A percentile compares a stretch with the other conserved stretches of the same genome.
Conservation (phyloP, 2,329 filamentous ascomycete species). For the Nemania abortiva region DNA sequence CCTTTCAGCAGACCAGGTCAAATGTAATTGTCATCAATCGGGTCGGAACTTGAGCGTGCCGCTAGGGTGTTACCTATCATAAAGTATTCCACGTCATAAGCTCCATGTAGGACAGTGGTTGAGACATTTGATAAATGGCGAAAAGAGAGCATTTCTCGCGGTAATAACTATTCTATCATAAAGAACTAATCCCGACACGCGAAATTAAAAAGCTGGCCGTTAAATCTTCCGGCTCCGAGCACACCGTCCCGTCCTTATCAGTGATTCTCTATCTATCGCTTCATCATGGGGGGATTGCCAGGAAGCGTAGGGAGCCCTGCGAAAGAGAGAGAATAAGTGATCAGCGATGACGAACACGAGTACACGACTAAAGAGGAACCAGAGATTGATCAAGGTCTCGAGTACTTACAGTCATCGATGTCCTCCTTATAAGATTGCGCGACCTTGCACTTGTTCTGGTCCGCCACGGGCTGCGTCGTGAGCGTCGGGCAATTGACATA, state of each 20-base stretch:
- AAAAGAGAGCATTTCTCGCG: too few species aligned
- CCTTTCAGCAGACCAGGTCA: not conserved
- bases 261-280: slow-evolving; percentile 25
- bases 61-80: not conserved
- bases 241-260: not conserved
- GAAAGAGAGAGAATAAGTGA: not conserved
- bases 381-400: not conserved
- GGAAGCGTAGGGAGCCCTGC: slow-evolving; percentile 45
- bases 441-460: slow-evolving; percentile 53
- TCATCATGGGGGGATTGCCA: slow-evolving; percentile 41
- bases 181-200: not conserved
- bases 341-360: slow-evolving; percentile 25
- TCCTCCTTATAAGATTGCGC: slow-evolving; percentile 49
- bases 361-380: not conserved
- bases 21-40: not conserved
- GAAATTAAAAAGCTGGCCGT: not conserved
- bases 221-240: not conserved
- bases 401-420: slow-evolving; percentile 52
- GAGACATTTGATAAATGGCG: too few species aligned
- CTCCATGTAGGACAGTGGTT: too few species aligned
- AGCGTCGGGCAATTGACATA: slow-evolving; percentile 52
- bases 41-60: not conserved
- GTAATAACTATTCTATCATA: too few species aligned
- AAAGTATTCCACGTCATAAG: too few species aligned
- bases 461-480: slow-evolving; percentile 49